Conservation (phyloP, 2,329 filamentous ascomycete species). For the Coniochaeta prunicola region DNA sequence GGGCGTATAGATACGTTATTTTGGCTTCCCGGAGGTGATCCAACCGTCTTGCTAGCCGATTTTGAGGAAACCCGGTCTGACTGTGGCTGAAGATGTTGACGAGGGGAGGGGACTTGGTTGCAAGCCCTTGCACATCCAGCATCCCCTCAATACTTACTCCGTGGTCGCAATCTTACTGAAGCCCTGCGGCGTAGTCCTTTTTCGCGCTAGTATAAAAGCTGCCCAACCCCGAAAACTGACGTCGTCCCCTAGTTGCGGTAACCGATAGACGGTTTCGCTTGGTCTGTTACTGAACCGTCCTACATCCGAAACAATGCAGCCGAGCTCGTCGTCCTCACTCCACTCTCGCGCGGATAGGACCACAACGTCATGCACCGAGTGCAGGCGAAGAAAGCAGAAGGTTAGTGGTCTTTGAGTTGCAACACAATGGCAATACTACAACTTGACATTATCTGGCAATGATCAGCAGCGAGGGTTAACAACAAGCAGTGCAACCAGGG, state of each 20-base stretch:
- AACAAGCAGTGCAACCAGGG: constrained; percentile 41
- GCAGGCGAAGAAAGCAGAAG: constrained; percentile 44
- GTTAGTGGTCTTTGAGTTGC: constrained; percentile 10
- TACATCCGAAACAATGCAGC: constrained; percentile 28
- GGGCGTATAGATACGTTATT: too few species aligned
- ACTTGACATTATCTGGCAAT: not conserved
- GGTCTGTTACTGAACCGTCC: constrained; percentile 1
- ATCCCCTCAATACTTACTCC: too few species aligned
- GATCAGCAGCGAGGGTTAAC: not conserved
- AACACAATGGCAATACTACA: not conserved
- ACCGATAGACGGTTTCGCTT: not conserved
- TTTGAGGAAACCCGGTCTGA: not conserved
- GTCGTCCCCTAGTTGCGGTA: not conserved
- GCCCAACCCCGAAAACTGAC: constrained; percentile 1
- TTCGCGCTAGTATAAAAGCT: constrained; percentile 2
- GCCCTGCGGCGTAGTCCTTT: not conserved
- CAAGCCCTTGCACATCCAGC: not conserved
- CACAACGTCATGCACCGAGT: constrained; percentile 41
- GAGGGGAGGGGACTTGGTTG: not conserved
- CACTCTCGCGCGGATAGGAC: constrained; percentile 23
- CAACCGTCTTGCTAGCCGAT: not conserved
- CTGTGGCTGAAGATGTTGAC: not conserved
- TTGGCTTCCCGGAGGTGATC: not conserved
- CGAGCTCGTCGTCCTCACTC: constrained; percentile 12
- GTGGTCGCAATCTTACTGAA: not conserved